Evolutionary conservation across 305 asterid species (phyloP), one percentile per base, ranked within the genome.

Genomic region (Withania somnifera): DNA sequence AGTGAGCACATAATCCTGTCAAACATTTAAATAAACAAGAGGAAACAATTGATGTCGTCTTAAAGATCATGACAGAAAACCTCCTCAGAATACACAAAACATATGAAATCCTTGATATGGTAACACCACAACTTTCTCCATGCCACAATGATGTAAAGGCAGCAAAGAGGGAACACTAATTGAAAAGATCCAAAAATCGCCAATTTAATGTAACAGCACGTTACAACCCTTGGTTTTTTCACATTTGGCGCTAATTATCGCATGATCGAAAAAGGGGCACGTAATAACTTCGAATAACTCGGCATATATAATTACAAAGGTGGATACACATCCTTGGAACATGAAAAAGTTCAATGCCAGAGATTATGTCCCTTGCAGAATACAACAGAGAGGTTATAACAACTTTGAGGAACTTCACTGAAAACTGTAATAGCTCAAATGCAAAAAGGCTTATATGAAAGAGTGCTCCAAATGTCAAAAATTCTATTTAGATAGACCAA

Each of bases 1-100:
- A 17, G 98, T 95, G 10, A 98, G 98, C 85, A 94, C 98, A 86
- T 94, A 93, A 87, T 95, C 98, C 98, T 95, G 95, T 88, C 84
- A 26, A 86, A 84, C 73, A 81, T 80, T 6, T 80, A 57, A 64
- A 85, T 20, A 9, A 56, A 79, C 45, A 81, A 71, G 79, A 66
- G 26, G 79, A 15, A 75, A 75, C n/a, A 26, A 50, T 9, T 28
- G 2, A 75, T 17, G 26, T 26, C 78, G 20, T 24, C 15, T 32
- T 40, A 47, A 13, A 77, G 45, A 52, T 10, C 28, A 53, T 77
- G 11, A 22, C 42, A 5, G 0, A 11, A 2, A 68, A 68, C 19
- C 51, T 66, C 28, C 61, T 28, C 80, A 28, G 11, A 28, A 32
- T 50, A 50, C 57, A 75, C 45, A 73, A 26, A 71, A 47, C 45